Base-by-base conservation (phyloP, 106 monocot species). In the Vanilla planifolia region DNA sequence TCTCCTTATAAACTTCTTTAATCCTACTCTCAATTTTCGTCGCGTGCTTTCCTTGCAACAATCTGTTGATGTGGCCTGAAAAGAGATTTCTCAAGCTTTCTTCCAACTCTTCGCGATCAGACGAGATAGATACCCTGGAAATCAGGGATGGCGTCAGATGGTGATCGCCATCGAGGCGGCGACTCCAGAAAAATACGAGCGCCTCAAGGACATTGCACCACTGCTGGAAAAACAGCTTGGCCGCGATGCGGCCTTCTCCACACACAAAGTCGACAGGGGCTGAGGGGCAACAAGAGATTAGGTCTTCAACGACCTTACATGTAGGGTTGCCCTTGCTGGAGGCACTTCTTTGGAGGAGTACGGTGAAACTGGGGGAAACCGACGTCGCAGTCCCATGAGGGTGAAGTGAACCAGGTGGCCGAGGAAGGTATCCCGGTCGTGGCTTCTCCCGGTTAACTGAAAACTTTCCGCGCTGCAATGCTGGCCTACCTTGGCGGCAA, bases 131-230 rank as follows among this genome's bases (percentile, higher is more conserved):
- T 3, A 21, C 25, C 3, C 1, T 50, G 52, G 70, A 71, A 21
- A 19, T 35, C n/a, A 57, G 57, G 2, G n/a, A 19, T 21, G 35
- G 34, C 11, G 26, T 43, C 26, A 39, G 10, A 7, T 7, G n/a
- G 19, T 27, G 28, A n/a, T 35, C 37, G 8, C 67, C 71, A 4
- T 55, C 71, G 30, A 84, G 71, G 40, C 77, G 63, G 19, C 71
- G 67, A 32, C 60, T 15, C 83, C 83, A 84, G 71, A 78, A 55
- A 58, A 53, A 71, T 6, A 33, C 40, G n/a, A 53, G 20, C 5
- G 74, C 78, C 4, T 75, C 83, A 34, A 79, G 34, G n/a, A 75
- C 74, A 44, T 75, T 56, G 20, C 6, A 20, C 75, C 67, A 48
- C 36, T 39, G 4, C 24, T 9, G 37, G 62, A 74, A 83, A 33